Evolutionary conservation across 345 rosid genomes (phyloP), one percentile per base, ranked within the genome.

Genomic region (Arabis alpina): DNA sequence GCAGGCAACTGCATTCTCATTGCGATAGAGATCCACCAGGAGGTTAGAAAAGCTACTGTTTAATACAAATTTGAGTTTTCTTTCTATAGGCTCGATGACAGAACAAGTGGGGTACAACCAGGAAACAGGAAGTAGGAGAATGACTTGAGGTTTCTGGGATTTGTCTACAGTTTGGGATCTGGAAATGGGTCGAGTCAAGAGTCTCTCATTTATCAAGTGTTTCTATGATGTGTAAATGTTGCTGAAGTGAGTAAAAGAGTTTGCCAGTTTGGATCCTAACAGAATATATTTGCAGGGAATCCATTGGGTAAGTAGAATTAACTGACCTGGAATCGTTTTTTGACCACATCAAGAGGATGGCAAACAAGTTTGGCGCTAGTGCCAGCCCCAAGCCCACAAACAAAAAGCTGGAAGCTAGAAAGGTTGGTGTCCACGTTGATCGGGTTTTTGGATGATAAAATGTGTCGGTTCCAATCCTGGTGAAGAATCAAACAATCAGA

Each of bases 351-450:
- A 55, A 94, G 96, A 48, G 99, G 99, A 84, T 94, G 99, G 53
- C 99, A 91, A 61, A 85, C 98, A n/a, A 94, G 98, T 81, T 94
- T 94, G 14, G 99, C 96, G 59, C 89, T 89, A n/a, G 99, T 91
- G 40, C 99, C 98, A 3, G 99, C 90, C 5, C 82, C 97, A 76
- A 94, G 77, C 47, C 99, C 98, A 66, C 99, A 94, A 7, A 92
- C 8, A 67, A 86, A 87, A 73, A 89, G 87, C 82, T 92, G 97
- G 77, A 89, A 82, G 79, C 96, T 87, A 43, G 98, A 86, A 68
- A 77, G 72, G 78, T 73, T 78, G 64, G 80, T 66, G 66, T 82
- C 86, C n/a, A 50, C 23, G 45, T 57, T 59, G 37, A 53, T 67
- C 23, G 82, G 74, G 80, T 68, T 74, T 62, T 64, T 16, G 45